Conservation (phyloP, 2,329 filamentous ascomycete species). For the Nigrospora oryzae region DNA sequence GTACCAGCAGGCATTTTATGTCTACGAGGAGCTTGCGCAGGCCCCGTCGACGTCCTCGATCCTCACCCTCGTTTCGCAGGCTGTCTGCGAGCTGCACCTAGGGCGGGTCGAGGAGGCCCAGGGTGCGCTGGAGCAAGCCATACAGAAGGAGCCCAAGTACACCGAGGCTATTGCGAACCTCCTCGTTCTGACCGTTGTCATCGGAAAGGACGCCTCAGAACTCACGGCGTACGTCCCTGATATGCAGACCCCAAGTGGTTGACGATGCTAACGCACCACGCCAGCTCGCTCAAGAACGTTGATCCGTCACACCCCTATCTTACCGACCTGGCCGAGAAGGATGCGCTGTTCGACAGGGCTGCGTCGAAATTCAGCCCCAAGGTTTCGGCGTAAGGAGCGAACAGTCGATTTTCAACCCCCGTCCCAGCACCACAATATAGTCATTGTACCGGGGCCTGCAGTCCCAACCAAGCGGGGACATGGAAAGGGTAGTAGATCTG, state of each 20-base stretch:
- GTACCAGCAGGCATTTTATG: conserved; percentile 95
- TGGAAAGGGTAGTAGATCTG: too few species aligned
- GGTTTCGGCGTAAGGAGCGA: conserved; percentile 46
- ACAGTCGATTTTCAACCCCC: too few species aligned
- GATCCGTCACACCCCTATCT: conserved; percentile 65
- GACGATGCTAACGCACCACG: conserved; percentile 1
- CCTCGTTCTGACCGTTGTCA: conserved; percentile 69
- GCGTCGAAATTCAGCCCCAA: conserved; percentile 82
- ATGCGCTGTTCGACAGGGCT: conserved; percentile 76
- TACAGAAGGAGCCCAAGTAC: conserved; percentile 64
- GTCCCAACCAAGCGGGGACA: too few species aligned
- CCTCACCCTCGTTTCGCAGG: conserved; percentile 74
- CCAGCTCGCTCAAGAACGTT: conserved; percentile 45
- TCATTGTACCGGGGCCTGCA: too few species aligned
- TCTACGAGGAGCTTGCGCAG: conserved; percentile 92
- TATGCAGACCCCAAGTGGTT: not conserved
- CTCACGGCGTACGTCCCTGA: conserved; percentile 46
- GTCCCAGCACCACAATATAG: too few species aligned
- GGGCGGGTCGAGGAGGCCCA: conserved; percentile 85
- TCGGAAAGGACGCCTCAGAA: conserved; percentile 62
- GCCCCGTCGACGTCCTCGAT: conserved; percentile 72
- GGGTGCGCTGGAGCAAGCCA: conserved; percentile 71
- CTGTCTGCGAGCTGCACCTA: conserved; percentile 84
- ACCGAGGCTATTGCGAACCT: conserved; percentile 74
- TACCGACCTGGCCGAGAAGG: conserved; percentile 74